These are phyloP conservation scores for Mycogone perniciosa DNA, from an alignment of 2,329 filamentous ascomycete genomes.

Conservation along the genomic window DNA sequence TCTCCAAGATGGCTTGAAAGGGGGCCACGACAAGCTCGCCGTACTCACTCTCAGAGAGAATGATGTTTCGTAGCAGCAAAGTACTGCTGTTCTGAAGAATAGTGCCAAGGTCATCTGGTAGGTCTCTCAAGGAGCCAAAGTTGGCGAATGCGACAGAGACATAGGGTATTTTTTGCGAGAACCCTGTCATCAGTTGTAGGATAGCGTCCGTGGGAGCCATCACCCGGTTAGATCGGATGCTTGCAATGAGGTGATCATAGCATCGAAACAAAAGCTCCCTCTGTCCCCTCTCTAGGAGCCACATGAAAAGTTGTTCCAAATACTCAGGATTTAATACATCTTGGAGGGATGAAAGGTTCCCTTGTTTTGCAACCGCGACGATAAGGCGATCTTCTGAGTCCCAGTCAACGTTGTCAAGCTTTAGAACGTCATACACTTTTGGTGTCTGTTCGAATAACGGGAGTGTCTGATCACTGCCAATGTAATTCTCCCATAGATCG, in stretches of 20 bases:
- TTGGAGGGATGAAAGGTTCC: constrained; percentile 5
- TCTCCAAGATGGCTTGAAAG: constrained; percentile 8
- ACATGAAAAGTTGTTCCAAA: background rate
- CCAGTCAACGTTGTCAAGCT: constrained; percentile 18
- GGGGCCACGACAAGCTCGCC: constrained; percentile 11
- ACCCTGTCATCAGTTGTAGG: constrained; percentile 1
- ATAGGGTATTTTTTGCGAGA: background rate
- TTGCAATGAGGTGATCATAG: constrained; percentile 5
- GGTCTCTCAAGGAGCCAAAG: background rate
- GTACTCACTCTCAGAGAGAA: constrained; percentile 8
- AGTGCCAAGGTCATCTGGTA: background rate
- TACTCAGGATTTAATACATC: constrained; percentile 1
- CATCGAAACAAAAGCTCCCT: constrained; percentile 2
- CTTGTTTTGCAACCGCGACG: background rate
- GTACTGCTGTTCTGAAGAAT: constrained; percentile 9
- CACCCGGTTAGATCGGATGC: background rate
- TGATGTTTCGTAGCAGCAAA: constrained; percentile 1
- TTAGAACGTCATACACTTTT: constrained; percentile 26
- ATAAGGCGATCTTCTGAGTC: constrained; percentile 7
- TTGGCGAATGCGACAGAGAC: constrained; percentile 1
- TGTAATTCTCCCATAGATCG: constrained; percentile 34
- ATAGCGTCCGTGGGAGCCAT: constrained; percentile 4
- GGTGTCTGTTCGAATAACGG: constrained; percentile 30
- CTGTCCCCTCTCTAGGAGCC: constrained; percentile 6
- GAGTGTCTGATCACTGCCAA: constrained; percentile 32